A percentile compares a stretch with the other conserved stretches of the same genome.
Evolutionary conservation across 331 rosid genomes (phyloP).

Genomic region (Spiraea crenata): DNA sequence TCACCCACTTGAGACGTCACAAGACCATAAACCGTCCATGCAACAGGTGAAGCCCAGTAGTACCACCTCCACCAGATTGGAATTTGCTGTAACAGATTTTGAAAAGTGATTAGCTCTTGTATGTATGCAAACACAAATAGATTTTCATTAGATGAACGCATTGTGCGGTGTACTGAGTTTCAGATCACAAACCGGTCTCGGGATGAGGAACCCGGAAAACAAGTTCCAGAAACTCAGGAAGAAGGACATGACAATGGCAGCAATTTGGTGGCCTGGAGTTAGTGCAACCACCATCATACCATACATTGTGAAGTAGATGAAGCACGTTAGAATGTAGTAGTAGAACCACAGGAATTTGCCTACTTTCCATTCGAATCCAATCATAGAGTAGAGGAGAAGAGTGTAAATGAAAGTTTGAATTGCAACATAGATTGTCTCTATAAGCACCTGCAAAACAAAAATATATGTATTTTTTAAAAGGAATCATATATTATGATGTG

Average conservation of each 20-base stretch:
- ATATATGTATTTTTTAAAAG: too few species aligned
- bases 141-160: too few species aligned
- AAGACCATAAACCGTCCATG: constrained; percentile 50
- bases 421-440: constrained; percentile 40
- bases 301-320: constrained; percentile 43
- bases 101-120: not conserved
- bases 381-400: constrained; percentile 41
- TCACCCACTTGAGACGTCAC: constrained; percentile 45
- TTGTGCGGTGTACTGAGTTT: not conserved
- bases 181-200: constrained; percentile 32
- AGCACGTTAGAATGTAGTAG: constrained; percentile 40
- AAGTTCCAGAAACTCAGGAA: constrained; percentile 47
- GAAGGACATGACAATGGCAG: constrained; percentile 41
- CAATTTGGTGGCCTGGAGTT: constrained; percentile 46
- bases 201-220: constrained; percentile 45
- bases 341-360: constrained; percentile 36
- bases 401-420: constrained; percentile 31
- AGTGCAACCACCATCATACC: constrained; percentile 54
- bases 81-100: constrained; percentile 31
- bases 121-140: constrained; percentile 6
- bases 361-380: constrained; percentile 39
- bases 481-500: too few species aligned
- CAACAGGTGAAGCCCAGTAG: constrained; percentile 49
- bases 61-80: constrained; percentile 62
- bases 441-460: constrained; percentile 34